phyloP scores from a whole-genome alignment of 1,139 yeast species.

The Yamadazyma songkhlaensis region DNA sequence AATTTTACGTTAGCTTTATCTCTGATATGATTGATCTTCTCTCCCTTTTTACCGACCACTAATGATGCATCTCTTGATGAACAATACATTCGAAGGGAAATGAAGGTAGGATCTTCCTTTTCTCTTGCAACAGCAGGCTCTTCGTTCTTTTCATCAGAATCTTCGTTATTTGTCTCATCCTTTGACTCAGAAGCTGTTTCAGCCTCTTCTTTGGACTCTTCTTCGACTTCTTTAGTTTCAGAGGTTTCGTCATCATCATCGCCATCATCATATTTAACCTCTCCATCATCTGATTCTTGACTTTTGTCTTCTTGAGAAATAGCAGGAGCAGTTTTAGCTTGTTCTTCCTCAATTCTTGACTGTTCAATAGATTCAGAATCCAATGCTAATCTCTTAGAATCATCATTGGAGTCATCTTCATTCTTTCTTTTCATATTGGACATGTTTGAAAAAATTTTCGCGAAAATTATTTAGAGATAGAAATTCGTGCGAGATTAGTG shows the following conservation, averaged over 20 bases:
- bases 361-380: conserved; percentile 50
- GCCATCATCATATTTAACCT: conserved; percentile 11
- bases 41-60: conserved; percentile 79
- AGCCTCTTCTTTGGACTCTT: conserved; percentile 7
- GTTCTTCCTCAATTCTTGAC: conserved; percentile 34
- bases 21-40: conserved; percentile 63
- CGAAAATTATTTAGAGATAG: no score
- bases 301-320: conserved; percentile 12
- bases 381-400: conserved; percentile 65
- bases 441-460: conserved; percentile 11
- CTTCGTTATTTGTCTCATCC: conserved; percentile 9
- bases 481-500: not conserved
- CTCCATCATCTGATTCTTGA: conserved; percentile 11
- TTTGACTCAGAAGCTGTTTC: conserved; percentile 1
- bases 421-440: conserved; percentile 60
- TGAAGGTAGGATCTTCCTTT: conserved; percentile 54
- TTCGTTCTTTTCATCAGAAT: conserved; percentile 7
- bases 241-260: conserved; percentile 9
- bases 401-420: conserved; percentile 43
- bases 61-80: conserved; percentile 74
- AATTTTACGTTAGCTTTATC: conserved; percentile 65
- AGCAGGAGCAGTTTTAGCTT: conserved; percentile 43
- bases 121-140: conserved; percentile 13
- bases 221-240: conserved; percentile 4
- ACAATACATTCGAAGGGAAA: conserved; percentile 71